These are phyloP conservation scores for Gossypium mustelinum DNA, from an alignment of 345 rosid genomes.

Conservation along the genomic window DNA sequence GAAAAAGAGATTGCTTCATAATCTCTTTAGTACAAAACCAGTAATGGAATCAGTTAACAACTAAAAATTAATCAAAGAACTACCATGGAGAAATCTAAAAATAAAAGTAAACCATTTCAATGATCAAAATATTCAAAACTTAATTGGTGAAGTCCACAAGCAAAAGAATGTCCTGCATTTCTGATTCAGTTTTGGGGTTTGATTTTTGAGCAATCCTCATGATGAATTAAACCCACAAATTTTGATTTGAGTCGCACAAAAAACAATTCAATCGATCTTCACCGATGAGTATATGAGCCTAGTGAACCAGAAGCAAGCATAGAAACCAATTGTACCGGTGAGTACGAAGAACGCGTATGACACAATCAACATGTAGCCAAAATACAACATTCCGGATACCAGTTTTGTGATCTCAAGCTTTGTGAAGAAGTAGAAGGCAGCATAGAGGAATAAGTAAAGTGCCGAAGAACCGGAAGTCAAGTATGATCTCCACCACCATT, in stretches of 20 bases:
- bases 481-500: conserved; percentile 99
- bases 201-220: not conserved
- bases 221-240: not conserved
- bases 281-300: conserved; percentile 86
- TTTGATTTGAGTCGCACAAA: too few relatives aligned
- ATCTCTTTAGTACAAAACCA: conserved; percentile 15
- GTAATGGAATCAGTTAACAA: conserved; percentile 9
- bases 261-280: conserved; percentile 50
- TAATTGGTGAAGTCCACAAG: not conserved
- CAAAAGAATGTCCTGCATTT: not conserved
- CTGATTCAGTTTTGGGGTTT: conserved; percentile 1
- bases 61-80: conserved; percentile 5
- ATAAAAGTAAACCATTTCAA: conserved; percentile 20
- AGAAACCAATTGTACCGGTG: conserved; percentile 84
- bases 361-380: conserved; percentile 82
- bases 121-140: conserved; percentile 22
- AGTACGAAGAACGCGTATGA: conserved; percentile 77
- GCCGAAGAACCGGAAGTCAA: conserved; percentile 88
- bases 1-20: not conserved
- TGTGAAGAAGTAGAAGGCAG: conserved; percentile 81
- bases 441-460: conserved; percentile 79
- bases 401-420: conserved; percentile 86
- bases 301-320: conserved; percentile 87
- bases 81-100: conserved; percentile 16
- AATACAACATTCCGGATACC: conserved; percentile 71